Base-by-base conservation (phyloP, 2,329 filamentous ascomycete genomes). In the Rutstroemia sp. region DNA sequence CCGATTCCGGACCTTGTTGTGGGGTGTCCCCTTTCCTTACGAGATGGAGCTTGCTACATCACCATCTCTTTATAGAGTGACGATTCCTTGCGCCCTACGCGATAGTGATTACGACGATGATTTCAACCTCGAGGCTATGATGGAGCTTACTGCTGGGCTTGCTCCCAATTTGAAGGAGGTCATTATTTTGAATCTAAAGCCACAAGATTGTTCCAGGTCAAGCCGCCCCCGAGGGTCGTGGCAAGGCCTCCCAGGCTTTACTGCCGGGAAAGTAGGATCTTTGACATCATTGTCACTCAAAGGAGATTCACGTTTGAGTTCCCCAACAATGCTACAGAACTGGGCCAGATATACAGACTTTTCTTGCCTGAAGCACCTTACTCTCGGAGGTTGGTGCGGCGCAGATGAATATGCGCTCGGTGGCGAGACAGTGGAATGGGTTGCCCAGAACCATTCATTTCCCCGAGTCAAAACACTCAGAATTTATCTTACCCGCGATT, bases 211-310 rank as follows among this genome's bases (percentile, higher is more conserved):
- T n/a, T n/a, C n/a, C n/a, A n/a, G n/a, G n/a, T n/a, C n/a, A n/a
- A n/a, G n/a, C n/a, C n/a, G n/a, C n/a, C n/a, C 47, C 38, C 52
- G 57, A 23, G 42, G 47, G 47, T 27, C 57, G 10, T 58, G 52
- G 57, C 57, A 48, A 56, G 52, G 57, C 51, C 57, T 58, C 34
- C 57, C 57, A 39, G 57, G 57, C 30, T 58, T 56, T 52, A 53
- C 57, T 48, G 57, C 48, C 42, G 47, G 44, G 50, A 51, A 47
- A 34, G n/a, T 58, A 30, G 57, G 57, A 23, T 56, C 53, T 34
- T 37, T 58, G 16, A 58, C 34, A 41, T 58, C 52, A 34, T 41
- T 58, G 4, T 58, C 57, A 21, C 57, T 58, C 3, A 34, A 42
- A 10, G 52, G 57, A 42, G n/a, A 16, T 14, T 42, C 39, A 27